Evolutionary conservation across 148 eudicot species (phyloP).

Genomic region (Camellia japonica): DNA sequence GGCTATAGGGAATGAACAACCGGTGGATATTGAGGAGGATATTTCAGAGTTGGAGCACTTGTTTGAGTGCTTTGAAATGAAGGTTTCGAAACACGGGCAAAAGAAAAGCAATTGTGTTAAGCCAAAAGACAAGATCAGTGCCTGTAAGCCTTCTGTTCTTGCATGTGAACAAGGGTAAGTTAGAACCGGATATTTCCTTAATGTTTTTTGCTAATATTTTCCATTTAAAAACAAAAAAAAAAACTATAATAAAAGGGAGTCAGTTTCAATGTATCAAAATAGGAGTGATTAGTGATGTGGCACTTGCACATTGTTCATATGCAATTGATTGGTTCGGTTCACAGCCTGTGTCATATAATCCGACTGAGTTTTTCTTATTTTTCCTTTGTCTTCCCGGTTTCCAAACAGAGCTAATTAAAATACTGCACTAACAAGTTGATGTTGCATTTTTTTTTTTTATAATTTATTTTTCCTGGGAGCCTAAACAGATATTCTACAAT

Average conservation of each 20-base stretch:
- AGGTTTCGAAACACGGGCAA: conserved; percentile 29
- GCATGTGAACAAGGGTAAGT: neutral
- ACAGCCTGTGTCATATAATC: too few species aligned
- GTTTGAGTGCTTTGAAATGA: conserved; percentile 34
- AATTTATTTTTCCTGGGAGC: too few species aligned
- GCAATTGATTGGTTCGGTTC: too few species aligned
- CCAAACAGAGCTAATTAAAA: conserved; percentile 2
- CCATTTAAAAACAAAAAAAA: too few species aligned
- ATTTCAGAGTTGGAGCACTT: conserved; percentile 39
- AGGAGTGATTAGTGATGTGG: too few species aligned
- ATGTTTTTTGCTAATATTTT: too few species aligned
- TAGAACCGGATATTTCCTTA: too few species aligned
- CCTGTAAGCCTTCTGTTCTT: conserved; percentile 18
- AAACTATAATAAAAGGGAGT: too few species aligned
- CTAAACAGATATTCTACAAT: too few species aligned
- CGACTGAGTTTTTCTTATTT: neutral
- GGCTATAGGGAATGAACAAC: conserved; percentile 8
- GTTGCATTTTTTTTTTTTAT: too few species aligned
- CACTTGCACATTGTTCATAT: too few species aligned
- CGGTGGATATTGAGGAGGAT: conserved; percentile 42
- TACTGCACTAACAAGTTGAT: neutral
- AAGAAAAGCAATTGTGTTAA: conserved; percentile 27
- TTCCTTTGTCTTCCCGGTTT: neutral
- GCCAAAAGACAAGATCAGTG: conserved; percentile 23
- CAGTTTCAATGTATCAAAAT: too few species aligned